phyloP scores from a whole-genome alignment of 1,284 basidiomycete species.

The Heterobasidion occidentale region DNA sequence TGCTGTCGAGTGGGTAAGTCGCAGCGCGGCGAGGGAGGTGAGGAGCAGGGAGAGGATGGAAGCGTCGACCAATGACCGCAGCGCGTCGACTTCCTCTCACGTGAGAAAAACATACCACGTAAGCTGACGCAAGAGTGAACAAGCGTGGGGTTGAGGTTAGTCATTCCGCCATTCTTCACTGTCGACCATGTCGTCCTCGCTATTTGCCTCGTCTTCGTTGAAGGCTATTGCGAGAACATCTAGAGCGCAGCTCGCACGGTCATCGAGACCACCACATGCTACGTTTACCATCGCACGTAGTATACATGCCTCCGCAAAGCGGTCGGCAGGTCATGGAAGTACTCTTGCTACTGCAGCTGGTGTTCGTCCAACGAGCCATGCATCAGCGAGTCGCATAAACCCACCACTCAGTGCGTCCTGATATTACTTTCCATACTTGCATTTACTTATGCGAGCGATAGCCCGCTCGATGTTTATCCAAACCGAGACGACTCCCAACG shows the following conservation, averaged over 20 bases:
- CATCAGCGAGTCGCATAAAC: slow-evolving; percentile 5
- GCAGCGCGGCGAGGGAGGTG: background rate
- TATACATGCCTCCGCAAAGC: slow-evolving; percentile 4
- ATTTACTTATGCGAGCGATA: slow-evolving; percentile 19
- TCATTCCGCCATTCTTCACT: background rate
- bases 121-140: too few species aligned
- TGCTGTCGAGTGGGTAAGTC: background rate
- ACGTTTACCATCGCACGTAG: background rate
- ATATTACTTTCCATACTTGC: background rate
- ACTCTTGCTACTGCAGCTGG: slow-evolving; percentile 9
- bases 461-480: slow-evolving; percentile 94
- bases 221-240: background rate
- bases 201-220: background rate
- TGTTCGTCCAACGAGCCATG: slow-evolving; percentile 5
- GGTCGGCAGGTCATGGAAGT: slow-evolving; percentile 3
- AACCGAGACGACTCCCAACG: slow-evolving; percentile 95
- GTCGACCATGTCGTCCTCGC: slow-evolving; percentile 2
- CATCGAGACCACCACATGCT: background rate
- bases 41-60: too few species aligned
- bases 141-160: background rate
- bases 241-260: background rate
- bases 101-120: too few species aligned
- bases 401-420: slow-evolving; percentile 19
- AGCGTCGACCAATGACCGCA: too few species aligned
- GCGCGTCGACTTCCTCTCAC: too few species aligned